A percentile compares a stretch with the other conserved stretches of the same genome.
Evolutionary conservation across 495 filamentous ascomycete genomes (phyloP).

Genomic region (Pseudevernia furfuracea): DNA sequence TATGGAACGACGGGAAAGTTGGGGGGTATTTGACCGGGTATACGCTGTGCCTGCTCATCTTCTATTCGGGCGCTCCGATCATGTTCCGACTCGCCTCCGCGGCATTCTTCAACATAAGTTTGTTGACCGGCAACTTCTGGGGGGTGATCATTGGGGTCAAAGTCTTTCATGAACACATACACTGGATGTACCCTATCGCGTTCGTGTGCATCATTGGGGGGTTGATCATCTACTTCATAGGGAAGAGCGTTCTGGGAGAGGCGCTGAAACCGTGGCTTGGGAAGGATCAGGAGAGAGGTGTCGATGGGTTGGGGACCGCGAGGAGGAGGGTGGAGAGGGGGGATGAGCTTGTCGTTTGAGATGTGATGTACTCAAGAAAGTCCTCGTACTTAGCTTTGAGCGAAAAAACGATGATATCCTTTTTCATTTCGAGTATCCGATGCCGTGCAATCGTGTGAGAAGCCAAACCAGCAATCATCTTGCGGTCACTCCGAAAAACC

Average conservation of each 20-base stretch:
- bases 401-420: too few relatives aligned
- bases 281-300: slow-evolving; percentile 68
- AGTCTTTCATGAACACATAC: slow-evolving; percentile 72
- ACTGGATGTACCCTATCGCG: slow-evolving; percentile 91
- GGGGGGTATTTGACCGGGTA: slow-evolving; percentile 80
- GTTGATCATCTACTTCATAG: slow-evolving; percentile 73
- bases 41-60: slow-evolving; percentile 70
- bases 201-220: slow-evolving; percentile 87
- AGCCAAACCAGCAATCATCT: too few relatives aligned
- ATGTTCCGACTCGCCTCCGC: slow-evolving; percentile 81
- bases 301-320: slow-evolving; percentile 80
- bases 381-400: too few relatives aligned
- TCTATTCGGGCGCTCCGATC: slow-evolving; percentile 82
- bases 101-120: slow-evolving; percentile 92
- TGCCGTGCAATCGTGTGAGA: too few relatives aligned
- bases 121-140: slow-evolving; percentile 97
- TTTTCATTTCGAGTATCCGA: background rate
- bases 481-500: too few relatives aligned
- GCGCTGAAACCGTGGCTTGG: slow-evolving; percentile 93
- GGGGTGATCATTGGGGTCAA: slow-evolving; percentile 81
- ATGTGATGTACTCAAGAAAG: too few relatives aligned
- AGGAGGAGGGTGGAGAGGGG: slow-evolving; percentile 64
- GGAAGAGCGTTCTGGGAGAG: slow-evolving; percentile 72
- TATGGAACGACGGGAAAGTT: slow-evolving; percentile 58
- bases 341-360: slow-evolving; percentile 24